These are phyloP conservation scores for Wickerhamomyces pijperi DNA, from an alignment of 805 yeast genomes.

Conservation along the genomic window DNA sequence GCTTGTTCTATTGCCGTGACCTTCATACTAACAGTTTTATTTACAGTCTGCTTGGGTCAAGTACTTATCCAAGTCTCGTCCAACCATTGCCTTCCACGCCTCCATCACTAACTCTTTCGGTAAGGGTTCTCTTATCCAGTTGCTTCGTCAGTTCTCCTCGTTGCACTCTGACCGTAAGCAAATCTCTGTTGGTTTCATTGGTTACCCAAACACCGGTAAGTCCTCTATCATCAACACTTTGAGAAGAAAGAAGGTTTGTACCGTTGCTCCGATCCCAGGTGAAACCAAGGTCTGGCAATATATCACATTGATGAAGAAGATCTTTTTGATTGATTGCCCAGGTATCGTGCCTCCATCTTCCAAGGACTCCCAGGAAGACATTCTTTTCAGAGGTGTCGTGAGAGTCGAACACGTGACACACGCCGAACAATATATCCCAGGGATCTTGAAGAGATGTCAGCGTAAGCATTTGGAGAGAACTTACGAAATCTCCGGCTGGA, in stretches of 20 bases:
- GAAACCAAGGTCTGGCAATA: constrained; percentile 99
- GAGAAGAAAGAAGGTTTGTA: constrained; percentile 90
- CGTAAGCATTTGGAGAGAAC: constrained; percentile 88
- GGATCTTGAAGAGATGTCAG: constrained; percentile 74
- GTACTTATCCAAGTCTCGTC: constrained; percentile 80
- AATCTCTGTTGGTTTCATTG: constrained; percentile 93
- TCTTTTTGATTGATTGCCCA: constrained; percentile 94
- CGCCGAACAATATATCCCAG: constrained; percentile 94
- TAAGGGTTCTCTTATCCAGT: constrained; percentile 90
- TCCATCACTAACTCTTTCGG: constrained; percentile 96
- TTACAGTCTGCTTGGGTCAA: constrained; percentile 97
- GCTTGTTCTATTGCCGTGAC: too few relatives aligned
- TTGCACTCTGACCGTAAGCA: constrained; percentile 90
- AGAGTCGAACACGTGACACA: constrained; percentile 95
- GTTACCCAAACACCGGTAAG: constrained; percentile 97
- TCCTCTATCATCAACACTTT: constrained; percentile 91
- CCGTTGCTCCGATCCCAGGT: constrained; percentile 97
- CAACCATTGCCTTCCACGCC: constrained; percentile 96
- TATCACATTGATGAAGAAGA: constrained; percentile 91
- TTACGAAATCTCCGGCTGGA: constrained; percentile 90
- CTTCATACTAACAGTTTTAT: constrained; percentile 13
- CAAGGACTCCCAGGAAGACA: constrained; percentile 84
- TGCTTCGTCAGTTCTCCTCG: constrained; percentile 84
- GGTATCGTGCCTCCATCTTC: constrained; percentile 96
- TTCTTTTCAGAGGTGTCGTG: constrained; percentile 91